phyloP scores from a whole-genome alignment of 176 grass and related monocot genomes.

The Ensete glaucum region DNA sequence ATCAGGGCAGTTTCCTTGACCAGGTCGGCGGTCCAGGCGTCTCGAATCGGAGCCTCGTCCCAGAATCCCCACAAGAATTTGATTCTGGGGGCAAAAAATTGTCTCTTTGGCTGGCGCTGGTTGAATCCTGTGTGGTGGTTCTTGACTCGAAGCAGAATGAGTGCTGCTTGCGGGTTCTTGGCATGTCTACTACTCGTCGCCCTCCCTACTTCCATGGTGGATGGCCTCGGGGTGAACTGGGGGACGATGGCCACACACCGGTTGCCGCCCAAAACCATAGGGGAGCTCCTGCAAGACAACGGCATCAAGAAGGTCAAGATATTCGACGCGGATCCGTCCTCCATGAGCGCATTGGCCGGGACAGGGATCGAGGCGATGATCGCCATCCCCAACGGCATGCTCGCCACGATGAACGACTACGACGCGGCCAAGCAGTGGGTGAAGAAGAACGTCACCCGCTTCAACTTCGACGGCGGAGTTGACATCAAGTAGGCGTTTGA shows the following conservation, averaged over 20 bases:
- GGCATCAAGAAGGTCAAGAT: slow-evolving; percentile 59
- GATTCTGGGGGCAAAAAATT: too few species aligned
- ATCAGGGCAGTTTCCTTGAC: too few species aligned
- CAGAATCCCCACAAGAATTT: too few species aligned
- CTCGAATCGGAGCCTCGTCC: too few species aligned
- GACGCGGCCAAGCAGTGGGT: neutral
- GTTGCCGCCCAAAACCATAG: slow-evolving; percentile 41
- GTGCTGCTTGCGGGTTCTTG: too few species aligned
- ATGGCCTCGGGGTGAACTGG: slow-evolving; percentile 56
- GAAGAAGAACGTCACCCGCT: neutral
- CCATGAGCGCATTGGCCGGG: neutral
- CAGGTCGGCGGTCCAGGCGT: too few species aligned
- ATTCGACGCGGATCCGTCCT: slow-evolving; percentile 50
- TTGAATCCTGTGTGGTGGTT: too few species aligned
- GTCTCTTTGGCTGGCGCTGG: too few species aligned
- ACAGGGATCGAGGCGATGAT: neutral
- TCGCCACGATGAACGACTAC: slow-evolving; percentile 24
- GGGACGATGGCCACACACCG: slow-evolving; percentile 50
- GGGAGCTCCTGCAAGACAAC: slow-evolving; percentile 44
- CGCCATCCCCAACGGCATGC: slow-evolving; percentile 2
- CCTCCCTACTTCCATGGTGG: too few species aligned
- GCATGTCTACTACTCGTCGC: too few species aligned
- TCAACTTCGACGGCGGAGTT: neutral
- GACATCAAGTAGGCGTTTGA: neutral
- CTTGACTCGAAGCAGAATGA: too few species aligned